Base-by-base conservation (phyloP, 768 basidiomycete species). In the Cystofilobasidium capitatum region DNA sequence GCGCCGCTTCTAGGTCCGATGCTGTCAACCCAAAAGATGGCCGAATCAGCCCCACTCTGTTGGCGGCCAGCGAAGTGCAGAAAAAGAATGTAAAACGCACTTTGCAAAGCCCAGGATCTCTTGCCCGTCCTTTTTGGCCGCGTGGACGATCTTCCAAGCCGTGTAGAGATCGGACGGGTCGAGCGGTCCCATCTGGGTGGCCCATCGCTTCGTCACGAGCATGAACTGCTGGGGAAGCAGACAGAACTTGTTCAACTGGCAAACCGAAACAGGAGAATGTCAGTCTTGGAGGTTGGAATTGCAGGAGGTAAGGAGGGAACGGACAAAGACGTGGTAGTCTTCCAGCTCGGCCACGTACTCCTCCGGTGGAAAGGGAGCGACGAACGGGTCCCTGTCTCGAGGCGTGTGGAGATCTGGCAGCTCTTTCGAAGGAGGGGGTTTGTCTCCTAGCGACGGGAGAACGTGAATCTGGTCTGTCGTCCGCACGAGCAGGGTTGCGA, bases 161-260 rank as follows among this genome's bases (percentile, higher is more conserved):
- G 39, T 40, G 59, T 54, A 68, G 16, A 68, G 40, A 31, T 68
- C 66, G 13, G 12, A 6, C 37, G 39, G 13, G 24, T 68, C 66
- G 39, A 68, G 31, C 29, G 40, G 40, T 3, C 61, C 66, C 7
- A 16, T 26, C 31, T 68, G 66, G 17, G 54, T 22, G 3, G 54
- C 54, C 66, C 66, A 68, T 33, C 61, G 20, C 31, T 55, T 39
- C 3, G 66, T 62, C 5, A 62, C 51, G 35, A 68, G 47, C 14
- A 68, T 60, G 33, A 68, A 68, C 42, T 68, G 66, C 61, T 58
- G 42, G 13, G 66, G 66, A 4, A 68, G 37, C 51, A 68, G 58
- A 33, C 61, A 57, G 44, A 62, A 68, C 55, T 68, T 68, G 66
- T 68, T 68, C 22, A 68, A 42, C 62, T 63, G 62, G 10, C 4